A percentile compares a stretch with the other conserved stretches of the same genome.
Conservation (phyloP, 306 rosid species). For the Pyrus bretschneideri region DNA sequence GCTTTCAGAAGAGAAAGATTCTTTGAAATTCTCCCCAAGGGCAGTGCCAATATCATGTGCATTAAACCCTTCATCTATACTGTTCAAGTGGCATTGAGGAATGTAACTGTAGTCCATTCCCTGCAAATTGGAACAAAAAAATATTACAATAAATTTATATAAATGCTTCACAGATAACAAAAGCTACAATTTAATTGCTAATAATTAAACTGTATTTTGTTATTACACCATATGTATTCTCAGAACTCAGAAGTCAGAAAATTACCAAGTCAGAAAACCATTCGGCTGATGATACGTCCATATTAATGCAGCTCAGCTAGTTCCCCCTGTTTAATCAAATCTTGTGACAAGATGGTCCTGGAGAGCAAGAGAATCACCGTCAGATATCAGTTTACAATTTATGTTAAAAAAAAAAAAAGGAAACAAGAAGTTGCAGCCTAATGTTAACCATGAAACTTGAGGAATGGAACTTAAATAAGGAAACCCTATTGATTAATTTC, state of each 20-base stretch:
- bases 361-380: not conserved
- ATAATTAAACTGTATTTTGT: too few species aligned
- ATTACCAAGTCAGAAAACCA: constrained; percentile 56
- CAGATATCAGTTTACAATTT: not conserved
- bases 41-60: constrained; percentile 28
- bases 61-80: constrained; percentile 26
- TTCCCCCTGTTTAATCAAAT: not conserved
- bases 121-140: constrained; percentile 18
- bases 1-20: constrained; percentile 35
- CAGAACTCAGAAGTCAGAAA: not conserved
- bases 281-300: constrained; percentile 30
- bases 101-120: constrained; percentile 34
- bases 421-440: not conserved
- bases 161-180: not conserved
- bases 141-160: not conserved
- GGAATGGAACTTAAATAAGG: not conserved
- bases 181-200: not conserved
- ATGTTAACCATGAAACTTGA: not conserved
- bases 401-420: too few species aligned
- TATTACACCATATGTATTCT: too few species aligned
- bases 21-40: constrained; percentile 17
- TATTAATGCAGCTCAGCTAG: not conserved
- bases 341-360: not conserved
- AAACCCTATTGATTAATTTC: not conserved
- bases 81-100: constrained; percentile 19